Evolutionary conservation across 768 basidiomycete species (phyloP).

Genomic region (Collybiopsis luxurians): DNA sequence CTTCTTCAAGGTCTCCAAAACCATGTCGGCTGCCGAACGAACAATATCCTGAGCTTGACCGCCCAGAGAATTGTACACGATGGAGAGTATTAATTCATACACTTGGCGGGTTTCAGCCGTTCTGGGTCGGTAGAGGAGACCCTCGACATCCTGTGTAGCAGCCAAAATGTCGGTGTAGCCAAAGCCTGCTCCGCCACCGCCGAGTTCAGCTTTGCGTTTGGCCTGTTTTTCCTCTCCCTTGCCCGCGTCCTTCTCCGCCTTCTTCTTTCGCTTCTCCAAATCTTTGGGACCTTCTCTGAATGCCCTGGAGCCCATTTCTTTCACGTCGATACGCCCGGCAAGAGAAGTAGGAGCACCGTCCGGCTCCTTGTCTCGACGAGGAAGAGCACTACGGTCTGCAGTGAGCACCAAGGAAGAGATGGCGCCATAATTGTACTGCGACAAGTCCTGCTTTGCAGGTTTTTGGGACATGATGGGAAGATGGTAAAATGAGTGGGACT

Average conservation of each 20-base stretch:
- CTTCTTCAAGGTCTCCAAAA: constrained; percentile 85
- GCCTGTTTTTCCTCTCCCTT: constrained; percentile 48
- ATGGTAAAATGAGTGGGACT: no score
- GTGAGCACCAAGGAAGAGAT: constrained; percentile 94
- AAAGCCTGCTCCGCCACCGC: constrained; percentile 45
- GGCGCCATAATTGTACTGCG: constrained; percentile 93
- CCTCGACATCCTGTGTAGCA: constrained; percentile 91
- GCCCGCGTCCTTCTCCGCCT: constrained; percentile 61
- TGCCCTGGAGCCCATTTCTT: constrained; percentile 93
- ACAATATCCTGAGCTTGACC: constrained; percentile 97
- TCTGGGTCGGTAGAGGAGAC: constrained; percentile 87
- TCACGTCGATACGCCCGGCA: constrained; percentile 83
- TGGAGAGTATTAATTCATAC: constrained; percentile 86
- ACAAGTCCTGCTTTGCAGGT: constrained; percentile 66
- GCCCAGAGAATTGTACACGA: constrained; percentile 80
- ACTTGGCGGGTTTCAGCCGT: constrained; percentile 94
- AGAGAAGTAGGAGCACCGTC: constrained; percentile 95
- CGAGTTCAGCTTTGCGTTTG: constrained; percentile 56
- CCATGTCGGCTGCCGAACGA: constrained; percentile 90
- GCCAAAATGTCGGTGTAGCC: constrained; percentile 92
- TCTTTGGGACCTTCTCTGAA: constrained; percentile 82
- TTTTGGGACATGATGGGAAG: no score
- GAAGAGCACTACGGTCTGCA: constrained; percentile 79
- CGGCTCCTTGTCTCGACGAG: constrained; percentile 91
- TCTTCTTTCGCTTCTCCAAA: constrained; percentile 91